Percentiles rank a stretch among this genome's conserved stretches.
phyloP scores from a whole-genome alignment of 2,329 filamentous ascomycete species.

The Emmonsia crescens region DNA sequence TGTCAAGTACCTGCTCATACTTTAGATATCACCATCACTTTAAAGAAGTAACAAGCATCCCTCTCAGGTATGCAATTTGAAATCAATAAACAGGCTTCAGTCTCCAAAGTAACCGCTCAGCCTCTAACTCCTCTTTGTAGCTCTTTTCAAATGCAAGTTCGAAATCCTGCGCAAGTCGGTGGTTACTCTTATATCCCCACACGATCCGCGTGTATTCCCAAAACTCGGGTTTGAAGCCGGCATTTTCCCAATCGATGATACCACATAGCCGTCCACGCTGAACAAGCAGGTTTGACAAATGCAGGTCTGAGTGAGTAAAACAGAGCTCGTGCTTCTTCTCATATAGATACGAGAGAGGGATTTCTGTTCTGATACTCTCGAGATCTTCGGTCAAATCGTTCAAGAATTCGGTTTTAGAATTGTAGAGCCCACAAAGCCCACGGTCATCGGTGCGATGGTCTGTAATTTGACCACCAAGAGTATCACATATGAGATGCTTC shows the following conservation, averaged over 20 bases:
- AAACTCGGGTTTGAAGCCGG: constrained; percentile 11
- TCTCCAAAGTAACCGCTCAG: background rate
- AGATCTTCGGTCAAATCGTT: constrained; percentile 3
- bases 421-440: constrained; percentile 4
- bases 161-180: background rate
- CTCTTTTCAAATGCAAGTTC: background rate
- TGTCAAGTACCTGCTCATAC: too few relatives aligned
- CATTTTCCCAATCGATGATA: constrained; percentile 11
- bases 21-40: too few relatives aligned
- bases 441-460: constrained; percentile 5
- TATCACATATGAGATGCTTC: too few relatives aligned
- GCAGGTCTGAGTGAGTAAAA: constrained; percentile 12
- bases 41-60: too few relatives aligned
- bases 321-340: constrained; percentile 6
- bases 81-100: background rate
- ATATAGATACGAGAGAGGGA: constrained; percentile 6
- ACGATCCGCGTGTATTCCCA: constrained; percentile 10
- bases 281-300: constrained; percentile 9
- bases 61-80: too few relatives aligned
- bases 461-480: too few relatives aligned
- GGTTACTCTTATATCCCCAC: background rate
- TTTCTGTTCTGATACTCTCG: background rate
- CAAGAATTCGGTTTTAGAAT: constrained; percentile 6
- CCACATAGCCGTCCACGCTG: constrained; percentile 8
- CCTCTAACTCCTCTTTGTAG: background rate